Conservation (phyloP, 73 alveolate genomes). For the Tetrahymena thermophila region DNA sequence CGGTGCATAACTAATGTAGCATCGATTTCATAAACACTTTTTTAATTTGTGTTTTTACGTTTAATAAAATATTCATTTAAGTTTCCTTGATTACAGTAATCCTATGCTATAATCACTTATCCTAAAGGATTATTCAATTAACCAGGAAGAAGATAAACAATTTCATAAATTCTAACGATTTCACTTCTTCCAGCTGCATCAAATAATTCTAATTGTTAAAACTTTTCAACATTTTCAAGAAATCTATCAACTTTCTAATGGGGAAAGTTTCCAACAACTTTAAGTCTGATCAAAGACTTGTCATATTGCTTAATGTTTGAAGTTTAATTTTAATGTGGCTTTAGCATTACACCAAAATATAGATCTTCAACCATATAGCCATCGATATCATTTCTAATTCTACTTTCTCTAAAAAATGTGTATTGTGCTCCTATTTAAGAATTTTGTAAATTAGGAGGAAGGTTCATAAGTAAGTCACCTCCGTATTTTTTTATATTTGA, state of each 20-base stretch:
- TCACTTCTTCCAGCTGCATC: background rate
- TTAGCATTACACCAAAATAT: background rate
- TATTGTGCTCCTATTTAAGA: background rate
- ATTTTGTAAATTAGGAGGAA: background rate
- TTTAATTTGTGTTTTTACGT: background rate
- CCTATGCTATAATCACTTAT: background rate
- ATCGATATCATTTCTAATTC: background rate
- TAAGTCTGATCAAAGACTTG: background rate
- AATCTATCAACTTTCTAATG: background rate
- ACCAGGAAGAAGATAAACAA: background rate
- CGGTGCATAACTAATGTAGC: background rate
- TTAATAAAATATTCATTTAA: background rate
- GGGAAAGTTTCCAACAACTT: background rate
- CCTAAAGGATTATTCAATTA: background rate
- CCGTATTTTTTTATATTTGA: background rate
- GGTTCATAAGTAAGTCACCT: background rate
- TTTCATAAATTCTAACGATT: background rate
- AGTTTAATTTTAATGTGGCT: background rate
- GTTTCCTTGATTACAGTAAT: background rate
- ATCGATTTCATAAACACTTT: background rate
- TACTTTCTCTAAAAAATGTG: background rate
- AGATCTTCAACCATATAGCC: background rate
- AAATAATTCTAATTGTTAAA: background rate
- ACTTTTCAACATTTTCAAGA: background rate
- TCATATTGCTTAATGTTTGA: background rate